Evolutionary conservation across 2,329 filamentous ascomycete species (phyloP).

Genomic region (Stylonectria norvegica): DNA sequence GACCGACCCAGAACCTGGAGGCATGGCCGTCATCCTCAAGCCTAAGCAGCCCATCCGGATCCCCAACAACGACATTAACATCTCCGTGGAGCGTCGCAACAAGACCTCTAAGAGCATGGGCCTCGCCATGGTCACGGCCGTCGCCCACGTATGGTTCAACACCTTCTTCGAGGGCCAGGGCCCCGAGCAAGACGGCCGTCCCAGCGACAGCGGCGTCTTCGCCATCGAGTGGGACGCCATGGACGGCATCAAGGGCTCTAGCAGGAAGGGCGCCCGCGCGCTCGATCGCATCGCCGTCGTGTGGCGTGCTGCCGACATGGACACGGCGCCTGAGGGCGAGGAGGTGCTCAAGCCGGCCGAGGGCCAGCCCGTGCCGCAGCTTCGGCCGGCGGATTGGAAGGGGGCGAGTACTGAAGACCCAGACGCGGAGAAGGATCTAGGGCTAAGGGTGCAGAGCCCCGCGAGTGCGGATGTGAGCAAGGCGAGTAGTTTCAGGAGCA

Average conservation of each 20-base stretch:
- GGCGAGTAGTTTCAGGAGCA: slow-evolving; percentile 63
- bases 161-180: slow-evolving; percentile 83
- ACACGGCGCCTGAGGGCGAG: slow-evolving; percentile 20
- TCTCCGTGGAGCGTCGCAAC: slow-evolving; percentile 83
- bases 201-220: slow-evolving; percentile 64
- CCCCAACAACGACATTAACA: slow-evolving; percentile 81
- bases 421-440: slow-evolving; percentile 58
- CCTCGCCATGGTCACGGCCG: slow-evolving; percentile 84
- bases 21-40: slow-evolving; percentile 74
- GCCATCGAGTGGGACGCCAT: slow-evolving; percentile 63
- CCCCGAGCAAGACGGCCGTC: slow-evolving; percentile 61
- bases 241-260: slow-evolving; percentile 92
- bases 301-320: slow-evolving; percentile 58
- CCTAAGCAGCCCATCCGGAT: slow-evolving; percentile 66
- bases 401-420: slow-evolving; percentile 47
- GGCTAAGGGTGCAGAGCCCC: slow-evolving; percentile 62
- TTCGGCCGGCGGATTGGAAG: slow-evolving; percentile 70
- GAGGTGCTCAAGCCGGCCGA: slow-evolving; percentile 59
- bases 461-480: slow-evolving; percentile 66
- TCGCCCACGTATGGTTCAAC: slow-evolving; percentile 98
- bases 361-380: slow-evolving; percentile 68
- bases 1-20: slow-evolving; percentile 48
- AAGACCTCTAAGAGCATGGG: slow-evolving; percentile 73
- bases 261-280: slow-evolving; percentile 74
- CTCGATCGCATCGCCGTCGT: slow-evolving; percentile 82